Conservation (phyloP, 257 asterid genomes). For the Rehmannia glutinosa region DNA sequence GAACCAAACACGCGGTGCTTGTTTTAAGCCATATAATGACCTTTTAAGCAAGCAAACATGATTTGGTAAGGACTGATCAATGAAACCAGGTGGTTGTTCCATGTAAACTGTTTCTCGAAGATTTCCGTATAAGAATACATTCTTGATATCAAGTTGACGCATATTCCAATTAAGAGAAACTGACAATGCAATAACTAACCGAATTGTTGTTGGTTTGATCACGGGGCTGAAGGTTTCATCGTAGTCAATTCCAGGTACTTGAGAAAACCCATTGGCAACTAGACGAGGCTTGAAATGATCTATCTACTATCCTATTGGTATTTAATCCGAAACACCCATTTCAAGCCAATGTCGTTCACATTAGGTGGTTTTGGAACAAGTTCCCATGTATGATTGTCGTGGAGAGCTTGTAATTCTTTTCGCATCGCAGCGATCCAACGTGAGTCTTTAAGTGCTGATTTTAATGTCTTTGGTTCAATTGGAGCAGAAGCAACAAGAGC, state of each 20-base stretch:
- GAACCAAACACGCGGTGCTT: constrained; percentile 7
- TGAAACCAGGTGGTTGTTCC: background rate
- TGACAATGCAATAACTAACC: background rate
- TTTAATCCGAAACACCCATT: background rate
- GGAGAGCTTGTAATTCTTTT: background rate
- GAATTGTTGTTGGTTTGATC: background rate
- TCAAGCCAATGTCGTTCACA: background rate
- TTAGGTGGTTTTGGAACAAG: background rate
- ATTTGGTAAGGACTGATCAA: background rate
- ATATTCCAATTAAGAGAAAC: background rate
- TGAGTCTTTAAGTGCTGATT: background rate
- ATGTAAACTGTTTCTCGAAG: background rate
- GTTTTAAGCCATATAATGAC: background rate
- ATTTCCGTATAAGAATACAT: background rate
- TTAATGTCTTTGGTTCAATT: background rate
- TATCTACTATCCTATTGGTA: background rate
- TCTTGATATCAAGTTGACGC: background rate
- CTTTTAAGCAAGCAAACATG: background rate
- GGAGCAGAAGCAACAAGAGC: background rate
- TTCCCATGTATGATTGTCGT: background rate
- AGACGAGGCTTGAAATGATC: background rate
- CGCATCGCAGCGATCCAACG: background rate
- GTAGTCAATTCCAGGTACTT: background rate
- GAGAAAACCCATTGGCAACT: background rate
- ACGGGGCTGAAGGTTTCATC: background rate